Evolutionary conservation across 176 grass and related monocot genomes (phyloP).

Genomic region (Aegilops longissima): DNA sequence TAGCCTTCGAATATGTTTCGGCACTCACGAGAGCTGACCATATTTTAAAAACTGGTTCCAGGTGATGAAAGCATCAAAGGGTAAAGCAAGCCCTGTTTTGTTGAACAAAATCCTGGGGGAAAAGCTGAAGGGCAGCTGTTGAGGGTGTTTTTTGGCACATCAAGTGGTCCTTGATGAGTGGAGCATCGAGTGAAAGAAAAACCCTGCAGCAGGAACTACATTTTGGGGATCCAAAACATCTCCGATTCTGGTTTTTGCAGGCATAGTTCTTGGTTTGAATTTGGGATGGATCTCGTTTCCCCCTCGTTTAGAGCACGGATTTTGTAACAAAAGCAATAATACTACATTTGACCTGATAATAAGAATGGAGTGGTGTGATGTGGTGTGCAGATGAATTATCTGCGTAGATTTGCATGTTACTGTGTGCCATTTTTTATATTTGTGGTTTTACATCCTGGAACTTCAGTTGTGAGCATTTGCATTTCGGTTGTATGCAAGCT

Average conservation of each 20-base stretch:
- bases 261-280: neutral
- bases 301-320: neutral
- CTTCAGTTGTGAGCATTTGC: neutral
- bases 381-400: neutral
- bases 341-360: neutral
- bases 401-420: neutral
- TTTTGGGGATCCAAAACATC: neutral
- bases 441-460: neutral
- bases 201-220: neutral
- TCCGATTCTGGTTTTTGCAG: neutral
- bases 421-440: neutral
- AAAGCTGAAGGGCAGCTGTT: slow-evolving; percentile 50
- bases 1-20: neutral
- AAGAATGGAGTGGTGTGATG: neutral
- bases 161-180: neutral
- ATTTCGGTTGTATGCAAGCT: neutral
- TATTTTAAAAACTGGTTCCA: slow-evolving; percentile 38
- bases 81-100: slow-evolving; percentile 86
- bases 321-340: neutral
- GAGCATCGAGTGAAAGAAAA: neutral
- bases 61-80: slow-evolving; percentile 98
- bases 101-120: slow-evolving; percentile 39
- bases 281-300: neutral
- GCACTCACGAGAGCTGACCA: neutral
- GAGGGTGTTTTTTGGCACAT: neutral